Percentiles rank a stretch among this genome's conserved stretches.
phyloP scores from a whole-genome alignment of 495 filamentous ascomycete genomes.

The Lasiosphaeria ovina region DNA sequence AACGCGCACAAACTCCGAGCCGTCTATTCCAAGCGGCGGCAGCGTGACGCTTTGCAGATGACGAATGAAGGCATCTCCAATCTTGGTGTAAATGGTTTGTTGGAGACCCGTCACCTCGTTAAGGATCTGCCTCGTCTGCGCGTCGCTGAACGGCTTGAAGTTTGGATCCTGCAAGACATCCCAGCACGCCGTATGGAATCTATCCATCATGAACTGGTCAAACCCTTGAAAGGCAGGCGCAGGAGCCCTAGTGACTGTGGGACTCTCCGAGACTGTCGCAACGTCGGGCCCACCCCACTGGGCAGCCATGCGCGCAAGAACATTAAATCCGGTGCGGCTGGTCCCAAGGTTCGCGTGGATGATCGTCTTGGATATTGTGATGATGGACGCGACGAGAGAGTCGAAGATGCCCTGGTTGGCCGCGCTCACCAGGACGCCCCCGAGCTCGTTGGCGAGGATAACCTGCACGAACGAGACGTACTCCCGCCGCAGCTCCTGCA shows the following conservation, averaged over 20 bases:
- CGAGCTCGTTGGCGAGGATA: constrained; percentile 85
- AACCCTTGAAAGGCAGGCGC: constrained; percentile 76
- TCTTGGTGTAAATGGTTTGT: constrained; percentile 83
- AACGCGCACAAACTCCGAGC: constrained; percentile 47
- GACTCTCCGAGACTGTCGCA: constrained; percentile 49
- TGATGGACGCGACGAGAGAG: constrained; percentile 76
- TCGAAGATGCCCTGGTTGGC: constrained; percentile 87
- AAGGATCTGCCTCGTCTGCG: constrained; percentile 78
- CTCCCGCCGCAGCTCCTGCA: constrained; percentile 86
- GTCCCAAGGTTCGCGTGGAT: constrained; percentile 64
- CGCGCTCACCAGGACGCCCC: constrained; percentile 80
- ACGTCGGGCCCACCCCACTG: constrained; percentile 85
- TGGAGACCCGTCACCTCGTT: constrained; percentile 81
- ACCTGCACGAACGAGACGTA: constrained; percentile 87
- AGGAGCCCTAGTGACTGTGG: constrained; percentile 41
- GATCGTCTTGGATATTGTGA: constrained; percentile 76
- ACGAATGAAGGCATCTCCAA: constrained; percentile 57
- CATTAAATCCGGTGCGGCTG: constrained; percentile 74
- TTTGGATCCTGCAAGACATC: constrained; percentile 68
- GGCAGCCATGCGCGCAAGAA: constrained; percentile 72
- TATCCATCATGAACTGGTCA: constrained; percentile 79
- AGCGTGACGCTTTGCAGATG: constrained; percentile 50
- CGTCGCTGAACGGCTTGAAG: constrained; percentile 75
- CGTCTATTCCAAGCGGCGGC: constrained; percentile 46
- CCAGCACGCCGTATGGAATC: constrained; percentile 90